phyloP scores from a whole-genome alignment of 129 eudicot species.

The Gnaphalium uliginosum region DNA sequence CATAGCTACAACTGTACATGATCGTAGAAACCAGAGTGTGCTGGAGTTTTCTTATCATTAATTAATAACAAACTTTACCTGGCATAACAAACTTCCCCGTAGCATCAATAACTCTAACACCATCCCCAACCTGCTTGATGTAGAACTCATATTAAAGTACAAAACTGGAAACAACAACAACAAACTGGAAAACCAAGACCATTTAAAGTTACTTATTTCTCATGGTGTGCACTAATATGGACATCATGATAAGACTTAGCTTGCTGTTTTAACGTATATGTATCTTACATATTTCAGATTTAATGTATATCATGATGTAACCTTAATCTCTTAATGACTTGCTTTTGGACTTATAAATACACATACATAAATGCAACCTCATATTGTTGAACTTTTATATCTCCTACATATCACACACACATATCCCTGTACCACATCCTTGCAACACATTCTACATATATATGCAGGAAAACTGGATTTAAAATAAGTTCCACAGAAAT shows the following conservation, averaged over 20 bases:
- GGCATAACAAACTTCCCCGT: slow-evolving; percentile 98
- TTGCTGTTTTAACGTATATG: not conserved
- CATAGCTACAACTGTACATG: not conserved
- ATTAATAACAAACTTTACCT: slow-evolving; percentile 41
- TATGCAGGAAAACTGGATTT: too few species aligned
- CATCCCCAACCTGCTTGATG: slow-evolving; percentile 77
- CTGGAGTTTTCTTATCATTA: not conserved
- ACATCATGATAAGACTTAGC: not conserved
- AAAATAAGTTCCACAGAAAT: too few species aligned
- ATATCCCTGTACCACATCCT: too few species aligned
- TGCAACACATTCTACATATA: too few species aligned
- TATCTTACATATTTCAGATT: not conserved
- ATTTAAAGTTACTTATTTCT: slow-evolving; percentile 4
- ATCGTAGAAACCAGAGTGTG: not conserved
- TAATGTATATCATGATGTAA: slow-evolving; percentile 8
- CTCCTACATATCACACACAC: too few species aligned
- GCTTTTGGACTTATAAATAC: too few species aligned
- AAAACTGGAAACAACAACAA: not conserved
- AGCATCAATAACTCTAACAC: slow-evolving; percentile 73
- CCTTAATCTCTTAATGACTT: too few species aligned
- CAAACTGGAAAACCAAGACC: slow-evolving; percentile 1
- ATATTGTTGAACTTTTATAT: too few species aligned
- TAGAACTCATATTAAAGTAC: slow-evolving; percentile 8
- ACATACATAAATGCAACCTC: too few species aligned
- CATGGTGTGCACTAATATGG: not conserved